Conservation (phyloP, 768 basidiomycete genomes). For the Artomyces pyxidatus region DNA sequence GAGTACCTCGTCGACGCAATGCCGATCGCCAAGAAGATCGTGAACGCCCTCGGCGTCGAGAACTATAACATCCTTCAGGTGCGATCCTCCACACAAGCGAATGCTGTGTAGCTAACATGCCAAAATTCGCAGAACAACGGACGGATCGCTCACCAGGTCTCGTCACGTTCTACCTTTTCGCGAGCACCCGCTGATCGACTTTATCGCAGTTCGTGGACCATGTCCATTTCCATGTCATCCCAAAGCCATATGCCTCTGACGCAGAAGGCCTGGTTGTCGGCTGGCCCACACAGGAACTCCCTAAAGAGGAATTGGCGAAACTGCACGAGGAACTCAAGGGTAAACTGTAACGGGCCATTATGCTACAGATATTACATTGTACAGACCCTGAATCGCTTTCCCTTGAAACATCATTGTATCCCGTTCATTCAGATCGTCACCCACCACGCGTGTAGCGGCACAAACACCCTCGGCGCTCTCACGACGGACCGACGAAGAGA, state of each 20-base stretch:
- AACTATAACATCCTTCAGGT: slow-evolving; percentile 86
- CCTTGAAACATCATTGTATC: too few relatives aligned
- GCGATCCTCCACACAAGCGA: not conserved
- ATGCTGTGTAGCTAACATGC: not conserved
- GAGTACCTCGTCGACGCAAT: slow-evolving; percentile 71
- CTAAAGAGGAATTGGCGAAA: slow-evolving; percentile 59
- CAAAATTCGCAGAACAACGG: slow-evolving; percentile 54
- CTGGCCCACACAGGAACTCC: slow-evolving; percentile 60
- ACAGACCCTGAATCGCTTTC: too few relatives aligned
- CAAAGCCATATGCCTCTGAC: slow-evolving; percentile 62
- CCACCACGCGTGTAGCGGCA: too few relatives aligned
- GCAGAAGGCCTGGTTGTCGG: slow-evolving; percentile 71
- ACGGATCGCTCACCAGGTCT: slow-evolving; percentile 38
- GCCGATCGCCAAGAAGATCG: slow-evolving; percentile 83
- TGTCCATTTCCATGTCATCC: slow-evolving; percentile 92
- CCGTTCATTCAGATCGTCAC: too few relatives aligned
- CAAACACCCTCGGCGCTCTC: too few relatives aligned
- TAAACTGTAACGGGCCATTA: slow-evolving; percentile 33
- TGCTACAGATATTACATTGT: too few relatives aligned
- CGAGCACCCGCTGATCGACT: not conserved
- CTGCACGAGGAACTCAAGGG: slow-evolving; percentile 51
- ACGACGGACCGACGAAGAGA: too few relatives aligned
- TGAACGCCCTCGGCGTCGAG: slow-evolving; percentile 58
- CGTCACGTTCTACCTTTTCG: not conserved
- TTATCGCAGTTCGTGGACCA: slow-evolving; percentile 59